Percentiles rank a stretch among this genome's conserved stretches.
phyloP scores from a whole-genome alignment of 345 rosid genomes.

The Raphanus raphanistrum region DNA sequence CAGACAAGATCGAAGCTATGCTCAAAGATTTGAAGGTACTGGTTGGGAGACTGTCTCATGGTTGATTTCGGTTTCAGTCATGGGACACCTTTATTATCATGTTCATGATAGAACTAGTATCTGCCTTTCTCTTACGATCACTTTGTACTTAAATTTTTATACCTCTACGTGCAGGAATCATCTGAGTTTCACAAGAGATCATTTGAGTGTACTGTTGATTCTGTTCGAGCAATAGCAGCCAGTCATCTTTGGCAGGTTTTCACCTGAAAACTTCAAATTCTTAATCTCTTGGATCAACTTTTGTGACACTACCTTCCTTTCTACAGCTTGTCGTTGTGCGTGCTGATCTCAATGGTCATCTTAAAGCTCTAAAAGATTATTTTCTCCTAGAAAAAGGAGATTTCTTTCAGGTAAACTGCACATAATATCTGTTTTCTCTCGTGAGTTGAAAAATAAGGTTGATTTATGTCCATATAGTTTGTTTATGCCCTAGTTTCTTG shows the following conservation, averaged over 20 bases:
- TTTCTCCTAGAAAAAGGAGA: slow-evolving; percentile 96
- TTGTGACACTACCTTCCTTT: slow-evolving; percentile 30
- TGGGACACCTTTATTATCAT: not conserved
- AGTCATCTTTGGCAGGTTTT: slow-evolving; percentile 99
- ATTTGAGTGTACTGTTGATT: slow-evolving; percentile 81
- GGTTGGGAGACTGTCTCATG: slow-evolving; percentile 20
- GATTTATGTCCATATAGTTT: no score
- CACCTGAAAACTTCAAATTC: slow-evolving; percentile 18
- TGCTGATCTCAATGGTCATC: slow-evolving; percentile 89
- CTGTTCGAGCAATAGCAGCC: slow-evolving; percentile 90
- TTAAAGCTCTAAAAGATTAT: slow-evolving; percentile 93
- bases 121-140: slow-evolving; percentile 8
- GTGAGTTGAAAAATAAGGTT: no score
- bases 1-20: slow-evolving; percentile 93
- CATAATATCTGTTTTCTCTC: no score
- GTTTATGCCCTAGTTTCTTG: no score
- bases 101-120: slow-evolving; percentile 10
- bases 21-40: slow-evolving; percentile 80
- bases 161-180: slow-evolving; percentile 58
- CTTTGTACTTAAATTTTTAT: slow-evolving; percentile 2
- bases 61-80: slow-evolving; percentile 17
- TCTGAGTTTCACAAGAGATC: slow-evolving; percentile 93
- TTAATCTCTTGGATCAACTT: slow-evolving; percentile 2
- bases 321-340: slow-evolving; percentile 92
- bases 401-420: slow-evolving; percentile 77